Evolutionary conservation across 768 basidiomycete species (phyloP).

Genomic region (Rhodotorula sphaerocarpa): DNA sequence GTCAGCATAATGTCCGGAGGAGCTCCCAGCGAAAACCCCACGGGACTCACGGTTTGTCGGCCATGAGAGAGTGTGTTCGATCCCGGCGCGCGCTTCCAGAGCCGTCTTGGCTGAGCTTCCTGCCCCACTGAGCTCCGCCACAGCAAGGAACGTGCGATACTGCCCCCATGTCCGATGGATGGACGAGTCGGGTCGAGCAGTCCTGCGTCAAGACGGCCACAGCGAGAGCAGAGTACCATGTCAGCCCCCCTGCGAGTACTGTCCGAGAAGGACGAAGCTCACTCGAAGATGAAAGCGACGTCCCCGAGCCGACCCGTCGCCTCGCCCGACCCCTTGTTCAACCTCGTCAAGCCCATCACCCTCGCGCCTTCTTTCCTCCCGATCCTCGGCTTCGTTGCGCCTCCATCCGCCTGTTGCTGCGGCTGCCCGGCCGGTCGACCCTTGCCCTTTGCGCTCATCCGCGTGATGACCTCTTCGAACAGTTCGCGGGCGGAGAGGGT

Average conservation of each 20-base stretch:
- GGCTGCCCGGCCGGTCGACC: too few species aligned
- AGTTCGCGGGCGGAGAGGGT: background rate
- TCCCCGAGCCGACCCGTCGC: background rate
- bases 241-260: too few species aligned
- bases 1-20: too few species aligned
- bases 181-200: background rate
- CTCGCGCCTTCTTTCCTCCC: constrained; percentile 1
- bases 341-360: background rate
- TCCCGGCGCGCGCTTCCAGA: too few species aligned
- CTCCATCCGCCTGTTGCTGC: too few species aligned
- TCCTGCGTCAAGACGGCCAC: background rate
- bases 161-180: background rate
- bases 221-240: too few species aligned
- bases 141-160: background rate
- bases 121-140: background rate
- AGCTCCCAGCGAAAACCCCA: too few species aligned
- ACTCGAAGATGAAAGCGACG: constrained; percentile 13
- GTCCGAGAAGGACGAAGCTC: background rate
- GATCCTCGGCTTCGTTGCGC: too few species aligned
- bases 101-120: background rate
- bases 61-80: too few species aligned
- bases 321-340: background rate
- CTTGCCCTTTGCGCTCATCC: background rate
- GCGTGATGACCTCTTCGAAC: background rate
- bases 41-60: too few species aligned